phyloP scores from a whole-genome alignment of 2,329 filamentous ascomycete genomes.

The Ophiostoma tasmaniense region DNA sequence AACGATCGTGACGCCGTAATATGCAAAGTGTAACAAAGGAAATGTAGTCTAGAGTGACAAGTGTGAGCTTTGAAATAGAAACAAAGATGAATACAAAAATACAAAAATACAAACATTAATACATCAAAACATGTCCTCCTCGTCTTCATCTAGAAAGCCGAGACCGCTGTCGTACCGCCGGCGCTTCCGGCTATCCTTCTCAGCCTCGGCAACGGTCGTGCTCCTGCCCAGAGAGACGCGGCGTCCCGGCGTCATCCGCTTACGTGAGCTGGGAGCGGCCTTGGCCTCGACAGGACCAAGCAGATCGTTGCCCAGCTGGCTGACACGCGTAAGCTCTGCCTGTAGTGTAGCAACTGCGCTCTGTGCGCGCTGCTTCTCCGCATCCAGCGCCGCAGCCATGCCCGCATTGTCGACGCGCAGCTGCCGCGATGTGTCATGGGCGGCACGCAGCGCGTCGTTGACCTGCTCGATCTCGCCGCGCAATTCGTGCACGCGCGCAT shows the following conservation, averaged over 20 bases:
- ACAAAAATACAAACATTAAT: neutral
- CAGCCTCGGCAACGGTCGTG: neutral
- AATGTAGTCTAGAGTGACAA: neutral
- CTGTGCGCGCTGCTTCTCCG: slow-evolving; percentile 34
- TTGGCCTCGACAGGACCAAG: slow-evolving; percentile 23
- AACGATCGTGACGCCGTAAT: neutral
- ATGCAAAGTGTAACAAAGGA: neutral
- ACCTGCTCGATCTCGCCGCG: slow-evolving; percentile 40
- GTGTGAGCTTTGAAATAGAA: neutral
- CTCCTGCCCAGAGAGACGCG: neutral
- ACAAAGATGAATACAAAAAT: neutral
- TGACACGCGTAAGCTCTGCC: slow-evolving; percentile 41
- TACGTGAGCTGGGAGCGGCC: neutral
- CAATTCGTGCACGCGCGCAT: slow-evolving; percentile 43
- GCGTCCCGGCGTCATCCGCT: neutral
- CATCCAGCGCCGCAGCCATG: slow-evolving; percentile 30
- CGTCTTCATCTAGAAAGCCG: slow-evolving; percentile 47
- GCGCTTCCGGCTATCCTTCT: slow-evolving; percentile 28
- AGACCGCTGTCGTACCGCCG: slow-evolving; percentile 47
- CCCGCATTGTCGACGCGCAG: slow-evolving; percentile 34
- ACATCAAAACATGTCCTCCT: neutral
- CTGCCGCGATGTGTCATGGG: slow-evolving; percentile 34
- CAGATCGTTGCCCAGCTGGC: slow-evolving; percentile 40
- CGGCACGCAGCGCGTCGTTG: slow-evolving; percentile 36
- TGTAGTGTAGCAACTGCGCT: slow-evolving; percentile 42